A percentile compares a stretch with the other conserved stretches of the same genome.
phyloP scores from a whole-genome alignment of 306 rosid genomes.

The Cicer pinnatifidum region DNA sequence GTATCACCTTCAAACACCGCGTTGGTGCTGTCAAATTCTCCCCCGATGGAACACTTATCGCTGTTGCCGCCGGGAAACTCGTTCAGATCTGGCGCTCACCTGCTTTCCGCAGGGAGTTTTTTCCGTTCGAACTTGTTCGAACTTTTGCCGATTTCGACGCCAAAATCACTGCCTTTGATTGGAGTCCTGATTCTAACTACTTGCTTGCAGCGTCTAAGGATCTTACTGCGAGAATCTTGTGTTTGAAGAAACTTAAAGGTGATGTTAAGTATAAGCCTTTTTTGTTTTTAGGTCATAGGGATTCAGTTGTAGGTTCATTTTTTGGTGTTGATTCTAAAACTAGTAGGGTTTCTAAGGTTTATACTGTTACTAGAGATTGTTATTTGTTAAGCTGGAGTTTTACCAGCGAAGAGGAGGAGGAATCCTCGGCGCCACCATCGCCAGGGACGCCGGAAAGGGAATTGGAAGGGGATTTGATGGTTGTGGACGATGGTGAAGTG shows the following conservation, averaged over 20 bases:
- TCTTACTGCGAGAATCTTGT: slow-evolving; percentile 70
- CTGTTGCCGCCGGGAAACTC: slow-evolving; percentile 78
- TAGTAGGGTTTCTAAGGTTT: slow-evolving; percentile 61
- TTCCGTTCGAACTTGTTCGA: slow-evolving; percentile 71
- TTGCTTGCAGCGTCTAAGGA: slow-evolving; percentile 83
- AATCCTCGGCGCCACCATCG: slow-evolving; percentile 52
- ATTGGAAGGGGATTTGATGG: slow-evolving; percentile 56
- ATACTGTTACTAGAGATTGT: slow-evolving; percentile 73
- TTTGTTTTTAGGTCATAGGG: slow-evolving; percentile 82
- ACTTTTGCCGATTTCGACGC: slow-evolving; percentile 71
- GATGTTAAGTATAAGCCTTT: slow-evolving; percentile 58
- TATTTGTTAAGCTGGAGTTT: slow-evolving; percentile 75
- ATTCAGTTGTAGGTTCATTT: slow-evolving; percentile 72
- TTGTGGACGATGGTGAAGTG: slow-evolving; percentile 36
- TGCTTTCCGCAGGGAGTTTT: slow-evolving; percentile 65
- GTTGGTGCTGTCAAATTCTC: slow-evolving; percentile 66
- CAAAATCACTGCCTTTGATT: slow-evolving; percentile 66
- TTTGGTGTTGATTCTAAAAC: slow-evolving; percentile 72
- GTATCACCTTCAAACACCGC: slow-evolving; percentile 73
- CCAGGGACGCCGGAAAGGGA: slow-evolving; percentile 72
- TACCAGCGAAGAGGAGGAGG: slow-evolving; percentile 49
- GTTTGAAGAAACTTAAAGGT: slow-evolving; percentile 51
- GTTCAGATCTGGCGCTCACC: slow-evolving; percentile 92
- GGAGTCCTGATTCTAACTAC: slow-evolving; percentile 80
- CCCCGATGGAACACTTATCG: slow-evolving; percentile 66